Base-by-base conservation (phyloP, 129 eudicot genomes). In the Tagetes erecta region DNA sequence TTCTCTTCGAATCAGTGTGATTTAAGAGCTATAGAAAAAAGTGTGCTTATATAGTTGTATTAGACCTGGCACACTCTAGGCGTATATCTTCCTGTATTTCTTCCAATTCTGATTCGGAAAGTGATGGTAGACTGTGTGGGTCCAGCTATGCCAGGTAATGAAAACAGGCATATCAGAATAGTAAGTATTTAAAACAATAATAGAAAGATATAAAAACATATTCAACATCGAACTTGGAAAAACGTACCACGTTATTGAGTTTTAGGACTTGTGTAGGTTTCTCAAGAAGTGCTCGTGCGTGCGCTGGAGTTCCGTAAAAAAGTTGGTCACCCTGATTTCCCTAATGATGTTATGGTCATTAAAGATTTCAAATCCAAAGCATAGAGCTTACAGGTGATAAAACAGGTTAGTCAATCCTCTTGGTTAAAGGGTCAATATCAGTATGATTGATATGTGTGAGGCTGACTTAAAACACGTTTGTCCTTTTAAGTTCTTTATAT, bases 1-100 rank as follows among this genome's bases (percentile, higher is more conserved):
- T 64, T 64, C 70, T 39, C 39, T 50, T 33, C 35, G 40, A 39
- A 39, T 40, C 36, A 12, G 46, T 64, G 59, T 52, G 68, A 70
- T 70, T 33, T 70, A 37, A 39, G 41, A 39, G 34, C 67, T 35
- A 2, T 10, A 40, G 10, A 45, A 75, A 68, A 13, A 30, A 60
- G 53, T 13, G 71, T 31, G 12, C 38, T 41, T 34, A 20, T 20
- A 20, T 20, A 20, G 27, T 20, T 20, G 14, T 40, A 12, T 36
- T 40, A 42, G 12, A 94, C 99, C 99, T 95, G 87, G 90, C 81
- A 82, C 99, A 88, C 82, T 95, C 99, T 50, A 91, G 78, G 68
- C 90, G 88, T 71, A 89, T 78, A 78, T 95, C 99, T 80, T 95
- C 97, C 51, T 91, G 63, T 36, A 88, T 69, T 74, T 95, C 99